Conservation (phyloP, 345 rosid species). For the Aethionema arabicum region DNA sequence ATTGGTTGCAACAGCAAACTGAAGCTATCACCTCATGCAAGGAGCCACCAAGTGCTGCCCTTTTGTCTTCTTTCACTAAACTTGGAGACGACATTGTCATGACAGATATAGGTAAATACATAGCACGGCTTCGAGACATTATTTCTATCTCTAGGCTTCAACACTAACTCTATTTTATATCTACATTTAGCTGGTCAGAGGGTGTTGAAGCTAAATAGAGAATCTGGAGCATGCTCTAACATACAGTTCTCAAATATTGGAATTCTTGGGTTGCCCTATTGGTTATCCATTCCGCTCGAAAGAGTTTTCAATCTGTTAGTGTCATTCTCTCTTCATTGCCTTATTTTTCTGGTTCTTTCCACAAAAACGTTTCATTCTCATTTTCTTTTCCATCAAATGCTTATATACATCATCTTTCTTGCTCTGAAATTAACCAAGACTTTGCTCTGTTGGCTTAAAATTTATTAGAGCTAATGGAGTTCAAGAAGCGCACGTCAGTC, state of each 20-base stretch:
- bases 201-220: slow-evolving; percentile 57
- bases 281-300: slow-evolving; percentile 69
- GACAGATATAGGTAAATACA: slow-evolving; percentile 63
- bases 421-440: slow-evolving; percentile 2
- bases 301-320: slow-evolving; percentile 73
- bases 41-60: slow-evolving; percentile 43
- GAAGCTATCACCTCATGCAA: slow-evolving; percentile 37
- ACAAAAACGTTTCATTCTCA: neutral
- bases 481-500: slow-evolving; percentile 47
- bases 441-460: slow-evolving; percentile 20
- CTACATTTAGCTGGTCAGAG: slow-evolving; percentile 62
- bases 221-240: slow-evolving; percentile 60
- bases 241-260: slow-evolving; percentile 68
- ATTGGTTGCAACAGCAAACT: slow-evolving; percentile 53
- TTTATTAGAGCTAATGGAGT: slow-evolving; percentile 54
- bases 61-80: slow-evolving; percentile 58
- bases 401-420: slow-evolving; percentile 4
- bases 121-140: neutral
- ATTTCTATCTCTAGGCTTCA: neutral
- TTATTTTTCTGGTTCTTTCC: too few species aligned
- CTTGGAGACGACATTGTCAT: slow-evolving; percentile 49
- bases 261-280: slow-evolving; percentile 84
- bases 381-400: neutral
- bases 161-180: neutral
- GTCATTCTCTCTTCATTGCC: too few species aligned